Percentiles rank a stretch among this genome's conserved stretches.
These are phyloP conservation scores for Pseudogymnoascus verrucosus DNA, from an alignment of 2,329 filamentous ascomycete species.

Conservation along the genomic window DNA sequence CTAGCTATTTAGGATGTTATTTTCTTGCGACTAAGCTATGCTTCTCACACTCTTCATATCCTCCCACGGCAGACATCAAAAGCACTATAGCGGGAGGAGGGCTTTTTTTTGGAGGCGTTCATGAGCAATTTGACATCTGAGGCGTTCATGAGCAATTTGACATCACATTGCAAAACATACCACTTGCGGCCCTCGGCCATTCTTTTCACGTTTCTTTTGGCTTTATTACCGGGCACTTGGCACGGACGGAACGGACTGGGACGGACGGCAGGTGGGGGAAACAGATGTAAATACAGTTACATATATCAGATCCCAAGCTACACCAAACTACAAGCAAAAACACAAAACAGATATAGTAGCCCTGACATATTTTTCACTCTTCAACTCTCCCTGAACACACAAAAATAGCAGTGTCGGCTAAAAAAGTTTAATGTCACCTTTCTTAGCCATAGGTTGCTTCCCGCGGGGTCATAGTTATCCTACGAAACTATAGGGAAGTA, in stretches of 20 bases:
- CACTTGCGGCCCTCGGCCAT: background rate
- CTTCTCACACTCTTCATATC: background rate
- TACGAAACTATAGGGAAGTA: too few relatives aligned
- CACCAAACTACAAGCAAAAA: background rate
- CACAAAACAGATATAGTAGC: background rate
- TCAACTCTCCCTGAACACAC: background rate
- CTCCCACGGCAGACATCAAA: too few relatives aligned
- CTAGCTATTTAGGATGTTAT: background rate
- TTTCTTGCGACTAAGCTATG: background rate
- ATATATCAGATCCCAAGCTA: background rate
- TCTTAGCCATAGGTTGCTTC: too few relatives aligned
- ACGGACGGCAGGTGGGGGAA: background rate
- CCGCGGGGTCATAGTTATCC: too few relatives aligned
- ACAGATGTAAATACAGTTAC: background rate
- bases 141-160: background rate
- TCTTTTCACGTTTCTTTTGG: background rate
- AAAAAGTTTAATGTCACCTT: background rate
- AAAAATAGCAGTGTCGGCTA: background rate
- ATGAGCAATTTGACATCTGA: background rate
- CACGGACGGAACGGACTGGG: background rate
- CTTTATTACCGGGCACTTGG: background rate
- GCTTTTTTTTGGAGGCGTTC: conserved; percentile 2
- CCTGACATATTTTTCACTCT: background rate
- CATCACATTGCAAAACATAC: background rate
- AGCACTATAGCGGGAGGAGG: background rate